A percentile compares a stretch with the other conserved stretches of the same genome.
phyloP scores from a whole-genome alignment of 2,329 filamentous ascomycete genomes.

The Cladosporium halotolerans region DNA sequence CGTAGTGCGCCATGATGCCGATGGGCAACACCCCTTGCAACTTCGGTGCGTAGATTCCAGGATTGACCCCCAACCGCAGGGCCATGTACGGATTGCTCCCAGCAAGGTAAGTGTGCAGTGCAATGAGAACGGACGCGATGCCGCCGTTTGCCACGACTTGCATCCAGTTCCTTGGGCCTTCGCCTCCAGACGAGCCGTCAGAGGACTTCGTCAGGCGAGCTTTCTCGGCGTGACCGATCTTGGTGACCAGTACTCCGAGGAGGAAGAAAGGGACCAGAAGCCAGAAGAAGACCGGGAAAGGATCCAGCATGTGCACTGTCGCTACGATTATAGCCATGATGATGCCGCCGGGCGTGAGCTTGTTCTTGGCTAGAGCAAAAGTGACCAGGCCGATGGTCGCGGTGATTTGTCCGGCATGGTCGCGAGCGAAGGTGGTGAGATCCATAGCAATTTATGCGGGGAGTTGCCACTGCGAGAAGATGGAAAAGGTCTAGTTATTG shows the following conservation, averaged over 20 bases:
- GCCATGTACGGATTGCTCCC: constrained; percentile 27
- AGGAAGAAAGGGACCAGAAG: constrained; percentile 82
- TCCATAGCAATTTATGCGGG: neutral
- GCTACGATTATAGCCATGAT: constrained; percentile 67
- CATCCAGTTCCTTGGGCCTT: constrained; percentile 74
- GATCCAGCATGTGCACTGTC: constrained; percentile 77
- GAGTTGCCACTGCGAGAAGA: no score
- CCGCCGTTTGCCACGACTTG: constrained; percentile 89
- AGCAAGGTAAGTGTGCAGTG: constrained; percentile 45
- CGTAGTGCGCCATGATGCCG: constrained; percentile 59
- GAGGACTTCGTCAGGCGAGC: constrained; percentile 72
- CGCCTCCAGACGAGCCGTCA: constrained; percentile 65
- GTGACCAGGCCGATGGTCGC: constrained; percentile 39
- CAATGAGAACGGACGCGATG: constrained; percentile 61
- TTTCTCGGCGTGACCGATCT: constrained; percentile 87
- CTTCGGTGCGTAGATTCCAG: constrained; percentile 36
- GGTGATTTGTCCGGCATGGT: constrained; percentile 25
- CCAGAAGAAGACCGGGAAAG: constrained; percentile 86
- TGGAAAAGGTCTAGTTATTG: neutral
- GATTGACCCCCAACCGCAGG: constrained; percentile 17
- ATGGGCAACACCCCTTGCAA: constrained; percentile 38
- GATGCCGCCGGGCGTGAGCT: constrained; percentile 70
- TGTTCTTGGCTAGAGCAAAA: constrained; percentile 41
- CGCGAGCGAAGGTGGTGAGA: constrained; percentile 15
- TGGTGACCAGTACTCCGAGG: constrained; percentile 74